Conservation (phyloP, 2,329 filamentous ascomycete species). For the Diaporthe longicolla region DNA sequence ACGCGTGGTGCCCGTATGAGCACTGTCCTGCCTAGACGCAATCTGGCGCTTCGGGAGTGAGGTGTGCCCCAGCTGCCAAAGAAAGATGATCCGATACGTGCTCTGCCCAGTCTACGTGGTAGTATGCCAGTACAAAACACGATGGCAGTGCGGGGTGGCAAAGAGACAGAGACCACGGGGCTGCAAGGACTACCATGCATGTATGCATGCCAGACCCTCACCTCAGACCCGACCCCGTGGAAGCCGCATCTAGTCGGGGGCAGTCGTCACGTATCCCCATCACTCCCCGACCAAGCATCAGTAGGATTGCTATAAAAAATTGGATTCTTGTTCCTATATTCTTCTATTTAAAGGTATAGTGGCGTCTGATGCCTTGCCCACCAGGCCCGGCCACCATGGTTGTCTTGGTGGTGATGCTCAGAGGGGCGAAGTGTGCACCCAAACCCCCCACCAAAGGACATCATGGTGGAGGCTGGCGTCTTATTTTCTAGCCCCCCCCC, state of each 20-base stretch:
- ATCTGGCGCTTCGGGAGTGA: background rate
- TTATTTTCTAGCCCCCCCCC: background rate
- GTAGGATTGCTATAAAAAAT: conserved; percentile 9
- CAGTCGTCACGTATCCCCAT: background rate
- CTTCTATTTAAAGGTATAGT: conserved; percentile 18
- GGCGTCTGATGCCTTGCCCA: background rate
- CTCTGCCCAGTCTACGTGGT: background rate
- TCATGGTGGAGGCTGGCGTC: background rate
- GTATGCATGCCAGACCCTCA: background rate
- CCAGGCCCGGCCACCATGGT: background rate
- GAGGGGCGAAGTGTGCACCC: conserved; percentile 13
- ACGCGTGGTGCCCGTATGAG: background rate
- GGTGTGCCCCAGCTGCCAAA: conserved; percentile 3
- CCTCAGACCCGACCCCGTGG: background rate
- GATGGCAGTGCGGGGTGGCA: background rate
- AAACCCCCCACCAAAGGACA: background rate
- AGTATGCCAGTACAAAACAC: background rate
- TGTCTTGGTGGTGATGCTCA: conserved; percentile 17
- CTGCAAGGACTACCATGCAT: background rate
- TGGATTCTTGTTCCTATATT: background rate
- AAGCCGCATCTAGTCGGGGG: background rate
- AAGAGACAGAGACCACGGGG: background rate
- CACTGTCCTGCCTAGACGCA: background rate
- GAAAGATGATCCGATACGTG: background rate
- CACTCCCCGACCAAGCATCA: background rate